Evolutionary conservation across 768 basidiomycete genomes (phyloP).

Genomic region (Naganishia randhawae): DNA sequence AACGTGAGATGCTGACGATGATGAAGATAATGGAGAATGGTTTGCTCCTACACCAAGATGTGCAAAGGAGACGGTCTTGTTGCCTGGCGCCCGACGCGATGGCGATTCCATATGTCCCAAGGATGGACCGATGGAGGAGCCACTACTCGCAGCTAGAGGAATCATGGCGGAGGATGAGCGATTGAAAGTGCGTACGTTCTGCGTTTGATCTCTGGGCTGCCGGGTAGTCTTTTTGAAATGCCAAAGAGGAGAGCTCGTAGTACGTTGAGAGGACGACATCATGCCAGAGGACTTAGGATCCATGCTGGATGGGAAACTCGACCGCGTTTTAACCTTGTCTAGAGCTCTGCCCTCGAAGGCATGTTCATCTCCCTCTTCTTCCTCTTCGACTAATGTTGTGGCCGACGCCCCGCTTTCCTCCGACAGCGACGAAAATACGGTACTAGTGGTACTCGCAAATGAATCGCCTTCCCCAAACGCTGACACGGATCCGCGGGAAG

Average conservation of each 20-base stretch:
- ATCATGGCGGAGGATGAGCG: constrained; percentile 11
- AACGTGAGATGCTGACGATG: not conserved
- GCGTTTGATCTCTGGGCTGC: not conserved
- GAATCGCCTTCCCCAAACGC: constrained; percentile 15
- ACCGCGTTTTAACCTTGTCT: not conserved
- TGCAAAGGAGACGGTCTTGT: constrained; percentile 10
- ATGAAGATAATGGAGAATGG: not conserved
- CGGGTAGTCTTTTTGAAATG: not conserved
- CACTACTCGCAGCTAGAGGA: not conserved
- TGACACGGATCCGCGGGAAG: not conserved
- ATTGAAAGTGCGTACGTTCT: not conserved
- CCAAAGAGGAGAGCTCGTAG: not conserved
- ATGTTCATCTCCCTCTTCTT: not conserved
- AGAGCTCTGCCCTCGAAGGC: not conserved
- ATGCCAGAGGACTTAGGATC: not conserved
- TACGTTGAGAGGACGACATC: not conserved
- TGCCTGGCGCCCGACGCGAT: not conserved
- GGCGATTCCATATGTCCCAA: not conserved
- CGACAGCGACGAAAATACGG: too few species aligned
- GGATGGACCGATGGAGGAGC: not conserved
- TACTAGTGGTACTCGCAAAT: constrained; percentile 14
- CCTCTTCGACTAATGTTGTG: constrained; percentile 1
- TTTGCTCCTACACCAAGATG: not conserved
- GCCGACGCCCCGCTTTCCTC: not conserved
- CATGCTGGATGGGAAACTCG: not conserved